Base-by-base conservation (phyloP, 345 rosid species). In the Arabis alpina region DNA sequence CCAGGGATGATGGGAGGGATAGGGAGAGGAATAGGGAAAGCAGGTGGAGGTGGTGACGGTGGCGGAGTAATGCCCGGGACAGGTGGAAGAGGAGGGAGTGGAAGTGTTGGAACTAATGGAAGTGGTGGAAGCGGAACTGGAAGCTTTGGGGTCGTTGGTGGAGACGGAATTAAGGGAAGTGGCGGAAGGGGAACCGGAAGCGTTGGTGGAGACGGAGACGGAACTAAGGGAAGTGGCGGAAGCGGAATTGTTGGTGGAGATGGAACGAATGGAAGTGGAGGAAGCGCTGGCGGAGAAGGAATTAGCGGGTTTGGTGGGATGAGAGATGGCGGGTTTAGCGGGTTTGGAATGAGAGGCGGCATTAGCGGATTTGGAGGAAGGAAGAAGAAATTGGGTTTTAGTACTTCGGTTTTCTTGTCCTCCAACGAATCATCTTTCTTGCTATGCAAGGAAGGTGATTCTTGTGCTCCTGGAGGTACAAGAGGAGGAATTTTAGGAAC, bases 241-340 rank as follows among this genome's bases (percentile, higher is more conserved):
- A 50, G 34, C 4, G 37, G 37, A 34, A 34, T 3, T 3, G 82
- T 74, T 3, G 89, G 85, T 0, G 80, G 36, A 30, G 87, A 81
- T 69, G 87, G 86, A 66, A 82, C 24, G 0, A 75, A 56, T 14
- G 82, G 87, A 4, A 86, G 80, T 2, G 82, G 10, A 77, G 91
- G 24, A 77, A 43, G 36, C 78, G 83, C 81, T 3, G 93, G 89
- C 0, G 82, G 50, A 47, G 89, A 86, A 74, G 89, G 87, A 71
- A 85, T 37, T 0, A 78, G 1, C 2, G 37, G 84, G 74, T 7
- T 60, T 4, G 80, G 80, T 4, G 74, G 49, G n/a, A 76, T 13
- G 3, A 78, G 55, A 32, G 81, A 59, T 0, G 79, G 84, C 3
- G 68, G 80, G 5, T 68, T 71, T 0, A 75, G 13, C 0, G 80